Conservation (phyloP, 2,329 filamentous ascomycete species). For the Diaporthe caulivora region DNA sequence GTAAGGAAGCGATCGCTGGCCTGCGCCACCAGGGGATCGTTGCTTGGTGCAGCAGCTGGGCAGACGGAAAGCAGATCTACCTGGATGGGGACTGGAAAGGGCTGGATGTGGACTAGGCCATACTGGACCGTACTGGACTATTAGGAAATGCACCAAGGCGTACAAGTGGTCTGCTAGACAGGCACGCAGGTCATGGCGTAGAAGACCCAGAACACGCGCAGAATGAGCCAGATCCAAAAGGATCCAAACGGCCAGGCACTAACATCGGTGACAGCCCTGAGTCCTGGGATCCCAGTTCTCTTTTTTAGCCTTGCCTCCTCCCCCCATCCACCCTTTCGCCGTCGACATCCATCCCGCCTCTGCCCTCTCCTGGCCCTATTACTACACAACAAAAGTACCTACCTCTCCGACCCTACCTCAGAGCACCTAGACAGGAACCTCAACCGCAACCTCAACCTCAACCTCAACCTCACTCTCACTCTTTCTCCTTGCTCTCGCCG, state of each 20-base stretch:
- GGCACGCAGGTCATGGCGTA: constrained; percentile 13
- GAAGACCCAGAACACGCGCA: background rate
- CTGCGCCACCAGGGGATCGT: constrained; percentile 25
- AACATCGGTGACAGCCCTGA: constrained; percentile 24
- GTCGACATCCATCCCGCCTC: constrained; percentile 1
- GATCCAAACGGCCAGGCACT: constrained; percentile 29
- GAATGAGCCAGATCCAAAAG: constrained; percentile 16
- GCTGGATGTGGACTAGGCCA: constrained; percentile 10
- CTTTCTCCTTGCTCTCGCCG: background rate
- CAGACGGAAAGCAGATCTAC: constrained; percentile 25
- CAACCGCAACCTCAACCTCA: too few relatives aligned
- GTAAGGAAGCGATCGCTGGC: constrained; percentile 8
- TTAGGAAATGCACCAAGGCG: background rate
- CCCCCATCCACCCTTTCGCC: constrained; percentile 6
- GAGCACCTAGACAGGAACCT: background rate
- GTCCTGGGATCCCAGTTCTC: constrained; percentile 23
- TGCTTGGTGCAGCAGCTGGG: constrained; percentile 19
- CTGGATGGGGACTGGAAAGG: constrained; percentile 13
- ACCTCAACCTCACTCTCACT: background rate
- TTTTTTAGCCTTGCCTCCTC: constrained; percentile 23
- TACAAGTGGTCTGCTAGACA: background rate
- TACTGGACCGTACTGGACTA: constrained; percentile 4
- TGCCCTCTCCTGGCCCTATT: background rate
- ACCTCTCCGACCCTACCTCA: background rate
- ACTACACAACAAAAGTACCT: background rate